Conservation (phyloP, 805 yeast genomes). For the Tetrapisispora taiwanensis region DNA sequence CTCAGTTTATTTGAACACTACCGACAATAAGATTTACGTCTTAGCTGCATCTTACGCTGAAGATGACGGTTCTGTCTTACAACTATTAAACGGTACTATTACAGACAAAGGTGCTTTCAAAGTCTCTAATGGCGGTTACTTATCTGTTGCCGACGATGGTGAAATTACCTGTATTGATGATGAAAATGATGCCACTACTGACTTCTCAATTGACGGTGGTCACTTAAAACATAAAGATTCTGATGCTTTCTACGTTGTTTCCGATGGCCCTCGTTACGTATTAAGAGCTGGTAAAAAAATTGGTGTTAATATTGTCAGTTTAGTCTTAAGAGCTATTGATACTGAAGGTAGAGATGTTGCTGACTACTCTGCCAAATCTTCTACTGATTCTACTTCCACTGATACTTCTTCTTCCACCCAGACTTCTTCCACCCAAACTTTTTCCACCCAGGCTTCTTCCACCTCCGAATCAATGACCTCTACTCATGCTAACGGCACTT, state of each 20-base stretch:
- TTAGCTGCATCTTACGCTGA: neutral
- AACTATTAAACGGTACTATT: constrained; percentile 7
- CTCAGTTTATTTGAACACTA: constrained; percentile 12
- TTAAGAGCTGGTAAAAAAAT: constrained; percentile 1
- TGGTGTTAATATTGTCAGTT: neutral
- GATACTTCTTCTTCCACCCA: too few relatives aligned
- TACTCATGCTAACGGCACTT: neutral
- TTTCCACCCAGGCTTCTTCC: neutral
- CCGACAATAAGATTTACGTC: neutral
- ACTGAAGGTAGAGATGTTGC: constrained; percentile 12
- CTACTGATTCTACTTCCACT: constrained; percentile 3
- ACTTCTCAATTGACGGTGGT: constrained; percentile 30
- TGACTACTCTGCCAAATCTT: constrained; percentile 10
- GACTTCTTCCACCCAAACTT: neutral
- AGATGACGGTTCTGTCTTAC: neutral
- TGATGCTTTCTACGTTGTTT: constrained; percentile 26
- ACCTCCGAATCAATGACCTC: neutral
- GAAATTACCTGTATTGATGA: constrained; percentile 14
- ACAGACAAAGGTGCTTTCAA: constrained; percentile 24
- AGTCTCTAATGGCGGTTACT: neutral
- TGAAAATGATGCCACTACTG: constrained; percentile 20
- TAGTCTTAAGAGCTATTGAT: neutral
- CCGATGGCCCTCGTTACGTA: neutral
- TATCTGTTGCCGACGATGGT: constrained; percentile 15
- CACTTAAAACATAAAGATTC: constrained; percentile 3